These are phyloP conservation scores for Claviceps arundinis DNA, from an alignment of 2,329 filamentous ascomycete genomes.

Conservation along the genomic window DNA sequence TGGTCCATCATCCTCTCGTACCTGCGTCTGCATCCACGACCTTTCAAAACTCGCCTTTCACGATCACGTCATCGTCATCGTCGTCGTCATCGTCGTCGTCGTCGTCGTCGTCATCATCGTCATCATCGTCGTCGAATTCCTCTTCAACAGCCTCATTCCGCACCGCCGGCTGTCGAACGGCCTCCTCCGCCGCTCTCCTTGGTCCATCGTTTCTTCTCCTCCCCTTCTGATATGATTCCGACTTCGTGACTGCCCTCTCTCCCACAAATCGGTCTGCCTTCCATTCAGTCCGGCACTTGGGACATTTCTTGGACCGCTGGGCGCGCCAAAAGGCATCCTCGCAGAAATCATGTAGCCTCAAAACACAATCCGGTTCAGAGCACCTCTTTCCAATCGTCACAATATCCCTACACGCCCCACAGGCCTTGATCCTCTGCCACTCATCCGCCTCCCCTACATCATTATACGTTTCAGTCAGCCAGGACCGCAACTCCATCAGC, in stretches of 20 bases:
- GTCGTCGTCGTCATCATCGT: neutral
- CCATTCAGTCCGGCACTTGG: constrained; percentile 43
- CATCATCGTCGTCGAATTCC: neutral
- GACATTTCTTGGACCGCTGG: constrained; percentile 49
- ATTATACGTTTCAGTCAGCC: constrained; percentile 85
- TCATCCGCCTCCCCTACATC: constrained; percentile 48
- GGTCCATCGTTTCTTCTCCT: constrained; percentile 22
- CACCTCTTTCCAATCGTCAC: constrained; percentile 78
- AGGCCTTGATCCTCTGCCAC: constrained; percentile 70
- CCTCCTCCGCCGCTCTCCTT: constrained; percentile 21
- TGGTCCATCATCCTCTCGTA: neutral
- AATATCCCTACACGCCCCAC: constrained; percentile 78
- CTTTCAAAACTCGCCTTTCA: neutral
- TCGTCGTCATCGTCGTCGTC: neutral
- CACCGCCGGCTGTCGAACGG: constrained; percentile 15
- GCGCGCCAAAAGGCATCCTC: constrained; percentile 59
- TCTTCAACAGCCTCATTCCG: constrained; percentile 4
- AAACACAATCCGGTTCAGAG: constrained; percentile 49
- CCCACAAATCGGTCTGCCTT: constrained; percentile 36
- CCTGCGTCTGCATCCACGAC: neutral
- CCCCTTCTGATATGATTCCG: constrained; percentile 34
- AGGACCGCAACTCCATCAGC: constrained; percentile 72
- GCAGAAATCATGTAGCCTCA: constrained; percentile 67
- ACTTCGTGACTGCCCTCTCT: constrained; percentile 42
- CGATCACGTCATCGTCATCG: neutral